Evolutionary conservation across 805 yeast species (phyloP), one percentile per base, ranked within the genome.

Genomic region (Lipomyces mesembrius): DNA sequence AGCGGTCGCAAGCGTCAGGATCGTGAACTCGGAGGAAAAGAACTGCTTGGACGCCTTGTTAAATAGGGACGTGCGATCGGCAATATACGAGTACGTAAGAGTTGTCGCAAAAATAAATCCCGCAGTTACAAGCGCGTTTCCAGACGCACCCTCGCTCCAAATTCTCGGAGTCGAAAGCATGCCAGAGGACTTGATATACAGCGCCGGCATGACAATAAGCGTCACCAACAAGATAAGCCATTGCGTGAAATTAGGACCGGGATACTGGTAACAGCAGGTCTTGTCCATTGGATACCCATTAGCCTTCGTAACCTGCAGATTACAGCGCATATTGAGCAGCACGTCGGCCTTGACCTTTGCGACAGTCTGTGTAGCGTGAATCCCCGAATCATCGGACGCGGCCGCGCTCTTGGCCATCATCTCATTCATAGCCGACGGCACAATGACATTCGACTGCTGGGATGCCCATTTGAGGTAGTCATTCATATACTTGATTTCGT

Each of bases 221-320:
- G 53, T 46, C 32, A 56, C 57, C 59, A 62, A 37, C 29, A 62
- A 69, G 51, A 65, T 55, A 14, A 61, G 3, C 14, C 55, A 43
- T 51, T 69, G 72, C 2, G 60, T 17, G n/a, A 69, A 1, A 27
- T 59, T 64, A 11, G 71, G 65, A 25, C 60, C 57, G 35, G 67
- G 65, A 62, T 72, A 72, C 39, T 56, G 53, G 57, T 61, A 61
- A 59, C 74, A 72, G 66, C 74, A 72, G 6, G 74, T 72, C 61
- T 64, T 62, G 53, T 69, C 70, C 56, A 59, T 63, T 12, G 74
- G 74, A 53, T 69, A 72, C 6, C 68, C 68, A 11, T 5, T 51
- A 6, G 55, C 53, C 53, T 59, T 65, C 56, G 58, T 63, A 37
- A 67, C 63, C 56, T 63, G 58, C 59, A 65, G 72, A 64, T 72